Evolutionary conservation across 1,284 basidiomycete genomes (phyloP), one percentile per base, ranked within the genome.

Genomic region (Malassezia brasiliensis): DNA sequence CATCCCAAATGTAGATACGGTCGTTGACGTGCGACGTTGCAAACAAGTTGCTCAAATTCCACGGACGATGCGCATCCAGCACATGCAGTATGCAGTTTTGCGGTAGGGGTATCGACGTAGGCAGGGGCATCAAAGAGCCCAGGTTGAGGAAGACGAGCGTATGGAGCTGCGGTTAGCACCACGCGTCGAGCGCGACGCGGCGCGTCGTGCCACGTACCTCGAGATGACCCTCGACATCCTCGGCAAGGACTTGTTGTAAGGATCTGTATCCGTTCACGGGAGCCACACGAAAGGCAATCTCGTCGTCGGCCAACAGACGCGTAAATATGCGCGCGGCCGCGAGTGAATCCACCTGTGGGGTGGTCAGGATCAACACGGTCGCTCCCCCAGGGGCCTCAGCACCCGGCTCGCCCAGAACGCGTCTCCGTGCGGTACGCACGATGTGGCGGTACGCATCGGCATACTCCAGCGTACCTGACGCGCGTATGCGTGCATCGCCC

Each of bases 61-160:
- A 85, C 5, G 94, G 94, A 36, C 94, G 82, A 50, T 86, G 84
- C 8, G 90, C 88, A 76, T 99, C 94, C 75, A 99, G 87, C 67
- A 98, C 83, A 77, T 99, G 94, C 30, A 72, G 39, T 1, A 59
- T 63, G 32, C 66, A 67, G 90, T 81, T 17, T 81, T 83, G 47
- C 6, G 70, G 70, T 4, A 74, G 59, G 35, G 64, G 61, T 42
- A 70, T 56, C 11, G 62, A 60, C 1, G 72, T 67, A 1, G 87
- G 82, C 7, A 98, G 79, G 61, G 93, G 87, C 34, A 90, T 80
- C 48, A 93, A 83, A 1, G 85, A 84, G 39, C 94, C 94, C 76
- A 99, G 86, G 65, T 96, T 96, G 47, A 99, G 76, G 41, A 98
- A 81, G 49, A 99, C 83, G 46, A 99, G 80, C 0, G 89, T 89